Evolutionary conservation across 768 basidiomycete genomes (phyloP).

Genomic region (Boletellus emodensis): DNA sequence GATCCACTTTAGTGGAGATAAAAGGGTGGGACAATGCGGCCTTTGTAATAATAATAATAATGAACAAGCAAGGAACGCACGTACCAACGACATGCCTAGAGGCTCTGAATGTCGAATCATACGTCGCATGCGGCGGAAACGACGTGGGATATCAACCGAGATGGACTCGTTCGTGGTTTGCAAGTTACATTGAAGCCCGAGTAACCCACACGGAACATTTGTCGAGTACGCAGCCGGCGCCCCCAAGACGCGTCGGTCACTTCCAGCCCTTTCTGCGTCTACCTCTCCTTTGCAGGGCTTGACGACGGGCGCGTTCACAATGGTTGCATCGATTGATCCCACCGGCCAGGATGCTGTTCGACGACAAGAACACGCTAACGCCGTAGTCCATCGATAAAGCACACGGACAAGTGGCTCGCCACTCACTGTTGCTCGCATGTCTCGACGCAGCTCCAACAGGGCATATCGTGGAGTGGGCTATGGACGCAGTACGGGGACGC

Average conservation of each 20-base stretch:
- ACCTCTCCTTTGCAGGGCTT: neutral
- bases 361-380: too few relatives aligned
- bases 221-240: too few relatives aligned
- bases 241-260: too few relatives aligned
- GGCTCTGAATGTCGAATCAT: too few relatives aligned
- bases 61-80: neutral
- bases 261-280: too few relatives aligned
- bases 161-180: too few relatives aligned
- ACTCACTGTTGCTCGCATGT: neutral
- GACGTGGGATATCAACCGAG: neutral
- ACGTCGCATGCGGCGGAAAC: neutral
- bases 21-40: neutral
- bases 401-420: neutral
- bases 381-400: too few relatives aligned
- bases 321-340: neutral
- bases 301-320: constrained; percentile 4
- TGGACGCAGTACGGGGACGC: too few relatives aligned
- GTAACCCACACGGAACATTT: too few relatives aligned
- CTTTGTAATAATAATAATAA: neutral
- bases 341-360: too few relatives aligned
- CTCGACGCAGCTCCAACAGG: neutral
- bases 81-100: neutral
- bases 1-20: constrained; percentile 20
- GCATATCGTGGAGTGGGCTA: constrained; percentile 1
- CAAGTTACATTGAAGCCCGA: too few relatives aligned